These are phyloP conservation scores for Trichosporon sp. DNA, from an alignment of 1,284 basidiomycete species.

Conservation along the genomic window DNA sequence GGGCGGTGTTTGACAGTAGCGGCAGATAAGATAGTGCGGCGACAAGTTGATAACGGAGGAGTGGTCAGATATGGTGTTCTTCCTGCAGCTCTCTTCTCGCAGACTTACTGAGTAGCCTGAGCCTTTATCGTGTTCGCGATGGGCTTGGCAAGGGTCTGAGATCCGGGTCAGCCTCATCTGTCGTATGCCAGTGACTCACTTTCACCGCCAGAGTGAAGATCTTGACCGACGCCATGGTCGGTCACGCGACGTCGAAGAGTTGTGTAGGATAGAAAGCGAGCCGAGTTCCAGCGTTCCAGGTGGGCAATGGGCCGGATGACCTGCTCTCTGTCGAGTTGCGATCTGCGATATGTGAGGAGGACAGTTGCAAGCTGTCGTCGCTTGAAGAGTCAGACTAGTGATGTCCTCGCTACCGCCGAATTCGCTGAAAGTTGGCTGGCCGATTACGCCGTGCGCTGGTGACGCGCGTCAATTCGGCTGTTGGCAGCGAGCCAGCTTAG, in stretches of 20 bases:
- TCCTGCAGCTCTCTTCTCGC: not conserved
- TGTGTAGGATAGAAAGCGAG: not conserved
- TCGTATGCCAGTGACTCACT: slow-evolving; percentile 58
- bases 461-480: slow-evolving; percentile 13
- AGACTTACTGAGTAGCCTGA: slow-evolving; percentile 73
- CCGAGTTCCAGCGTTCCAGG: not conserved
- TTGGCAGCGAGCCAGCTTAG: not conserved
- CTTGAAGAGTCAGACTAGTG: not conserved
- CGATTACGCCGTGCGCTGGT: slow-evolving; percentile 5
- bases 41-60: not conserved
- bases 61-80: not conserved
- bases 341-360: not conserved
- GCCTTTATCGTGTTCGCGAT: slow-evolving; percentile 73
- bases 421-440: slow-evolving; percentile 12
- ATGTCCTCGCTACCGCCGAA: not conserved
- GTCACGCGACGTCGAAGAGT: not conserved
- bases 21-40: slow-evolving; percentile 5
- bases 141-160: slow-evolving; percentile 79
- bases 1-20: not conserved
- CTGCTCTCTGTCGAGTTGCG: not conserved
- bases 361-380: not conserved
- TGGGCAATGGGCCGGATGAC: too few relatives aligned
- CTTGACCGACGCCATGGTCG: slow-evolving; percentile 68
- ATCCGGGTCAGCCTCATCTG: slow-evolving; percentile 25
- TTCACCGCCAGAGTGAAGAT: slow-evolving; percentile 68